phyloP scores from a whole-genome alignment of 2,329 filamentous ascomycete species.

The Ophiostoma ulmi region DNA sequence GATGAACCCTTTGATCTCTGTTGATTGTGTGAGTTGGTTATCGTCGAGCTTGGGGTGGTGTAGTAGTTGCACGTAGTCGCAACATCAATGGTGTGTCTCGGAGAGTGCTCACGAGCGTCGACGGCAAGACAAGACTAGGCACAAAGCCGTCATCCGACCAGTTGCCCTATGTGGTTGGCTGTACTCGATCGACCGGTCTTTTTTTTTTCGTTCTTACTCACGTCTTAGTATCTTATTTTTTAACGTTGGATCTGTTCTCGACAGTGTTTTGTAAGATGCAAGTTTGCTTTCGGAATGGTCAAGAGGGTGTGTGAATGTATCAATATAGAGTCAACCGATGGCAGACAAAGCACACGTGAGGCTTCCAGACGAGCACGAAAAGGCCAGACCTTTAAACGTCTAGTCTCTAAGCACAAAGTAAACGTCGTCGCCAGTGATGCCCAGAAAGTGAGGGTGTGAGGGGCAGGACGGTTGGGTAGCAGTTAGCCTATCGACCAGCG shows the following conservation, averaged over 20 bases:
- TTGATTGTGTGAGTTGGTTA: conserved; percentile 3
- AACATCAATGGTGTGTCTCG: conserved; percentile 12
- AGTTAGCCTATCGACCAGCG: conserved; percentile 19
- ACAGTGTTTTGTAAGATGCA: not conserved
- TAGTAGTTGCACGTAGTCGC: not conserved
- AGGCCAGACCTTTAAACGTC: not conserved
- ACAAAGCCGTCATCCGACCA: conserved; percentile 20
- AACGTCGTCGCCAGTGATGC: not conserved
- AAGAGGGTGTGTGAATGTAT: not conserved
- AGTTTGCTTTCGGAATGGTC: not conserved
- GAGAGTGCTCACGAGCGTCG: conserved; percentile 12
- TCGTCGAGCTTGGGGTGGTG: not conserved
- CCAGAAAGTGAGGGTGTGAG: not conserved
- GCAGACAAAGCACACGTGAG: conserved; percentile 1
- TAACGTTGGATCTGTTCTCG: not conserved
- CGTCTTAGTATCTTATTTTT: not conserved
- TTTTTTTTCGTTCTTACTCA: not conserved
- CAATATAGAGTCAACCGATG: not conserved
- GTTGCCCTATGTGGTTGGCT: conserved; percentile 10
- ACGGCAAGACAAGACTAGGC: not conserved
- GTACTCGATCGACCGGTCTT: not conserved
- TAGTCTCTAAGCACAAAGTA: not conserved
- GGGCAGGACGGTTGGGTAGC: conserved; percentile 17
- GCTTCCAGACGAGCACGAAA: not conserved
- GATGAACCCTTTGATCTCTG: not conserved